A percentile compares a stretch with the other conserved stretches of the same genome.
phyloP scores from a whole-genome alignment of 169 alveolate genomes.

The Plasmodium knowlesi region DNA sequence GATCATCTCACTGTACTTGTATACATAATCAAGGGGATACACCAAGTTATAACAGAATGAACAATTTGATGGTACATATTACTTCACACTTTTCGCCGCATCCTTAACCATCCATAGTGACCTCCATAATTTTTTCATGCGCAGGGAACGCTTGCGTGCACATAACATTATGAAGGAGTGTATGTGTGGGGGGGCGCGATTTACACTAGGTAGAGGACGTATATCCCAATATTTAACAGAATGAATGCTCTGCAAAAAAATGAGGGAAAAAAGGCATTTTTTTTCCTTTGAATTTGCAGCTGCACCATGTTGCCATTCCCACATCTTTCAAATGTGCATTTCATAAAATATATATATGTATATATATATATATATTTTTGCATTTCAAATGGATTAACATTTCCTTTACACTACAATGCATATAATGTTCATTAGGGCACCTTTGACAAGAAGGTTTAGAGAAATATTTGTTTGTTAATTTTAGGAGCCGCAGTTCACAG shows the following conservation, averaged over 20 bases:
- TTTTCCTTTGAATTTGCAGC: not conserved
- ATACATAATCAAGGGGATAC: not conserved
- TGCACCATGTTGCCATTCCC: not conserved
- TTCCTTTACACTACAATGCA: not conserved
- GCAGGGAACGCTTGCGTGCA: not conserved
- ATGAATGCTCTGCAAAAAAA: not conserved
- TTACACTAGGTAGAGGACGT: not conserved
- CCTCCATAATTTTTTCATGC: not conserved
- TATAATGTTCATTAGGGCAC: constrained; percentile 10
- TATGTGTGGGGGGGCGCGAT: not conserved
- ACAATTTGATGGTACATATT: not conserved
- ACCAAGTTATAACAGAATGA: not conserved
- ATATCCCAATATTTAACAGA: not conserved
- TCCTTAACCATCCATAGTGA: not conserved
- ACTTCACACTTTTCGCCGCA: not conserved
- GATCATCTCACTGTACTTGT: not conserved
- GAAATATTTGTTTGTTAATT: not conserved
- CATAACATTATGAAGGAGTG: not conserved
- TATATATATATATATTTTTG: not conserved
- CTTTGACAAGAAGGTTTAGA: not conserved
- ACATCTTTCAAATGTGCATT: constrained; percentile 3
- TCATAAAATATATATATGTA: not conserved
- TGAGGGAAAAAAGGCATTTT: not conserved
- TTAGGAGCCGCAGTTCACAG: not conserved
- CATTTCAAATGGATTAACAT: not conserved